These are phyloP conservation scores for Sugiyamaella mastotermitis DNA, from an alignment of 805 yeast genomes.

Conservation along the genomic window DNA sequence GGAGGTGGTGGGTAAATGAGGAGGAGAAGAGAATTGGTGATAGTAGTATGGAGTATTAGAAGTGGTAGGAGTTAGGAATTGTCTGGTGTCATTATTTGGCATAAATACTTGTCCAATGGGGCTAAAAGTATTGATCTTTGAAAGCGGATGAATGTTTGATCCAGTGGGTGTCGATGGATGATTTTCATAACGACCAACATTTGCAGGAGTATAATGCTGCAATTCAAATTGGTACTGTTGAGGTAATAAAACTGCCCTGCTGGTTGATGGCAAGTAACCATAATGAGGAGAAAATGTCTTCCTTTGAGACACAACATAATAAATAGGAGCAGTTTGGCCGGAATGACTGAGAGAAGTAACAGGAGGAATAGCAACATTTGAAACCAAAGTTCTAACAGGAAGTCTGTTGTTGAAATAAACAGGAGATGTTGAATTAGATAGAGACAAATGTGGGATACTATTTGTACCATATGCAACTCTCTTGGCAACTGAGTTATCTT, in stretches of 20 bases:
- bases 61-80: slow-evolving; percentile 1
- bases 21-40: slow-evolving; percentile 11
- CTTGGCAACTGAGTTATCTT: too few species aligned
- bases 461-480: too few species aligned
- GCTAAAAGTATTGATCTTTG: too few species aligned
- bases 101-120: too few species aligned
- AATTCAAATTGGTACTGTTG: slow-evolving; percentile 17
- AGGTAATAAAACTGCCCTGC: slow-evolving; percentile 5
- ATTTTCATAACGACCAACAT: neutral
- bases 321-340: slow-evolving; percentile 9
- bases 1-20: too few species aligned
- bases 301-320: slow-evolving; percentile 13
- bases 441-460: too few species aligned
- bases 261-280: slow-evolving; percentile 10
- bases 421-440: too few species aligned
- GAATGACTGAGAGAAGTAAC: slow-evolving; percentile 1
- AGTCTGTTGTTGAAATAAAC: too few species aligned
- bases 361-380: neutral
- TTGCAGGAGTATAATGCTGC: slow-evolving; percentile 13
- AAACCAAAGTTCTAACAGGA: too few species aligned
- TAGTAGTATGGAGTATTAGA: neutral
- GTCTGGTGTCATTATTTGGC: too few species aligned
- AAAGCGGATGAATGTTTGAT: neutral
- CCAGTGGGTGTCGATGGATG: neutral
- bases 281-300: slow-evolving; percentile 15